Evolutionary conservation across 2,329 filamentous ascomycete genomes (phyloP).

Genomic region (Ophiostoma ips): DNA sequence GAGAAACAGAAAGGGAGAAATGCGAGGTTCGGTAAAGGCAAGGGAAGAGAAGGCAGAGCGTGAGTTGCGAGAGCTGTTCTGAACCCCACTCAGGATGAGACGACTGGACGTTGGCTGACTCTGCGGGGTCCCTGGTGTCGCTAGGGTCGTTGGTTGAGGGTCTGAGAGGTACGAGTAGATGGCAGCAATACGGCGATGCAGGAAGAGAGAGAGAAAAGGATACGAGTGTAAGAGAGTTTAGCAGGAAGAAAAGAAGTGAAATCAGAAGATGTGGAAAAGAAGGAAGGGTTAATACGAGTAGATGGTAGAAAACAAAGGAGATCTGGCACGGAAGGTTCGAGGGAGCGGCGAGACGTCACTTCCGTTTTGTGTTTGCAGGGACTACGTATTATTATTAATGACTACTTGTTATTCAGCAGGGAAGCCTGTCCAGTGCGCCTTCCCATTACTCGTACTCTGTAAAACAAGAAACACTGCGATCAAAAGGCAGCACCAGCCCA

Average conservation of each 20-base stretch:
- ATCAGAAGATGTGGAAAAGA: no score
- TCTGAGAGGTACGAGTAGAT: no score
- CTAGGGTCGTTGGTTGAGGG: background rate
- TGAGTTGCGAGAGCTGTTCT: slow-evolving; percentile 1
- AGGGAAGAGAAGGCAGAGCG: background rate
- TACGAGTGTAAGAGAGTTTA: background rate
- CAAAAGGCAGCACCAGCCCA: no score
- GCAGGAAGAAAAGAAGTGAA: background rate
- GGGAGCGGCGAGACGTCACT: no score
- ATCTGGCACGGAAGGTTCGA: no score
- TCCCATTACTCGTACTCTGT: no score
- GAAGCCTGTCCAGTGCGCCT: no score
- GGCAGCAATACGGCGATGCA: no score
- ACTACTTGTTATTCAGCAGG: background rate
- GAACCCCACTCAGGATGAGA: slow-evolving; percentile 6
- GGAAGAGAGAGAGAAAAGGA: background rate
- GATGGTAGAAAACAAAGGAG: no score
- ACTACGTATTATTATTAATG: background rate
- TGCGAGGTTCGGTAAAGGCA: background rate
- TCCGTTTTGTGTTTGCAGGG: no score
- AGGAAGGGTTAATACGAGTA: no score
- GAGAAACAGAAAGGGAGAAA: background rate
- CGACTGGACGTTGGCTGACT: slow-evolving; percentile 1
- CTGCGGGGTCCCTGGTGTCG: slow-evolving; percentile 6
- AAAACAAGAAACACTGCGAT: no score